phyloP scores from a whole-genome alignment of 2,329 filamentous ascomycete species.

The Huntiella abstrusa region DNA sequence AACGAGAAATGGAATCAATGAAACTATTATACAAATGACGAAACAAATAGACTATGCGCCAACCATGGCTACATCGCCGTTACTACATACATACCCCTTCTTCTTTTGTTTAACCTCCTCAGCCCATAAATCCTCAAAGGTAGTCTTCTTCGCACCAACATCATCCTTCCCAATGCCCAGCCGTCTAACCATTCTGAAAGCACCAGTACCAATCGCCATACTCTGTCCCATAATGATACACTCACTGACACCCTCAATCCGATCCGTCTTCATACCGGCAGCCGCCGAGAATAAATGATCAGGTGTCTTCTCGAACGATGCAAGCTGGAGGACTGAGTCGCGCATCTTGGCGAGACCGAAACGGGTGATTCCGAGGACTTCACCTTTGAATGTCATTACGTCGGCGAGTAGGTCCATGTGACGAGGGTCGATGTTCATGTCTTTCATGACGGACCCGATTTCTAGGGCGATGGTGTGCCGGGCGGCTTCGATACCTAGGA shows the following conservation, averaged over 20 bases:
- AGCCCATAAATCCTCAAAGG: slow-evolving; percentile 52
- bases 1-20: neutral
- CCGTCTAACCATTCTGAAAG: slow-evolving; percentile 70
- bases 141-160: slow-evolving; percentile 37
- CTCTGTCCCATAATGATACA: slow-evolving; percentile 98
- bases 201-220: slow-evolving; percentile 77
- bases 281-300: slow-evolving; percentile 95
- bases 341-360: slow-evolving; percentile 95
- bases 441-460: slow-evolving; percentile 74
- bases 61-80: slow-evolving; percentile 9
- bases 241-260: slow-evolving; percentile 83
- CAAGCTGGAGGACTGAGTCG: slow-evolving; percentile 81
- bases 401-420: slow-evolving; percentile 96
- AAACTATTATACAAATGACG: neutral
- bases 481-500: slow-evolving; percentile 90
- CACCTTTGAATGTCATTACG: slow-evolving; percentile 98
- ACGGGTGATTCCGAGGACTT: slow-evolving; percentile 87
- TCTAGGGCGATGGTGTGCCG: slow-evolving; percentile 75
- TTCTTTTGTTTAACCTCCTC: slow-evolving; percentile 8
- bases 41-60: slow-evolving; percentile 1
- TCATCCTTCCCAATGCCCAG: slow-evolving; percentile 47
- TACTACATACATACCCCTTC: slow-evolving; percentile 1
- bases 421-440: slow-evolving; percentile 89
- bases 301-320: slow-evolving; percentile 93
- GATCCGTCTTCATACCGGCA: slow-evolving; percentile 75